Evolutionary conservation across 108 stramenopile genomes (phyloP).

Genomic region (Bacterosira constricta): DNA sequence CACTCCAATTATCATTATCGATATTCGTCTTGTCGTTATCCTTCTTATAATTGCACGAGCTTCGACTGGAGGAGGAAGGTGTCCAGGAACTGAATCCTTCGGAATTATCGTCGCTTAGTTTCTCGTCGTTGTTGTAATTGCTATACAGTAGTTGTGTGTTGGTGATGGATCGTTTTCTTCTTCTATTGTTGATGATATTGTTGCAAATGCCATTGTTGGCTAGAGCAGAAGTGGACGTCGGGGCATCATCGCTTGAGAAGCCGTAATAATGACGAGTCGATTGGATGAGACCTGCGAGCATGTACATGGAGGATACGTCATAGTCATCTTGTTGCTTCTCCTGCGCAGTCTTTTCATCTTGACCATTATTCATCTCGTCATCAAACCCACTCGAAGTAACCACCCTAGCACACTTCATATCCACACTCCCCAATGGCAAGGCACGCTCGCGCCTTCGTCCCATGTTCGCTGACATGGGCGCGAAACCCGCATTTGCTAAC

Average conservation of each 20-base stretch:
- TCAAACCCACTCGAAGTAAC: slow-evolving; percentile 19
- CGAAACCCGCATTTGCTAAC: slow-evolving; percentile 15
- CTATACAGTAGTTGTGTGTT: neutral
- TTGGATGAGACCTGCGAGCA: slow-evolving; percentile 10
- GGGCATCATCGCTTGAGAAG: neutral
- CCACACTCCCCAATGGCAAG: slow-evolving; percentile 9
- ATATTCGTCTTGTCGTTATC: slow-evolving; percentile 21
- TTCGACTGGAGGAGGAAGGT: slow-evolving; percentile 6
- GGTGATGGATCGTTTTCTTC: neutral
- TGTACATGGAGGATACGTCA: slow-evolving; percentile 3
- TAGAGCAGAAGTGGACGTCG: too few species aligned
- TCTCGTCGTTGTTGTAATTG: neutral
- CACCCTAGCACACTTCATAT: slow-evolving; percentile 21
- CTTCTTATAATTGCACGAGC: slow-evolving; percentile 8
- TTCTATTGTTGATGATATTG: neutral
- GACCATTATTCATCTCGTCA: neutral
- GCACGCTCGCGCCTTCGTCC: slow-evolving; percentile 12
- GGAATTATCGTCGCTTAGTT: slow-evolving; percentile 4
- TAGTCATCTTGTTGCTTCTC: too few species aligned
- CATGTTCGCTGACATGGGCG: neutral
- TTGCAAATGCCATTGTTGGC: too few species aligned
- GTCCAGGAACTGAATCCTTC: slow-evolving; percentile 35
- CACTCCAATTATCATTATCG: slow-evolving; percentile 48
- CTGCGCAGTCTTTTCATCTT: neutral
- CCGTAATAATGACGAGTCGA: slow-evolving; percentile 20